Conservation (phyloP, 2,329 filamentous ascomycete genomes). For the Verruconis gallopava region DNA sequence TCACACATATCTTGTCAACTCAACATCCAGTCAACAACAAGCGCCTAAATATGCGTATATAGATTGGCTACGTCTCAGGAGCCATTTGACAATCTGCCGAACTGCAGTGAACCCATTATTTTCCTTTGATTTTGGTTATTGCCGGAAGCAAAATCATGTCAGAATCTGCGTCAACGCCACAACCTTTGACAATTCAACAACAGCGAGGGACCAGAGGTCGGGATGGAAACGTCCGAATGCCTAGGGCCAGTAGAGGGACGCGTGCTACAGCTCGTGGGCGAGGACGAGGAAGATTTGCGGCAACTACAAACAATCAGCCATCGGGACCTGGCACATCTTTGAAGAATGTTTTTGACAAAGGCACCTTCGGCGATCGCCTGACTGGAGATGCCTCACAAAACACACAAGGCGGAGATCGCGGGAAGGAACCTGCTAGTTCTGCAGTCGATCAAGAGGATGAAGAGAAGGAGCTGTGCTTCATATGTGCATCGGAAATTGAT, state of each 20-base stretch:
- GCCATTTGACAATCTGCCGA: too few species aligned
- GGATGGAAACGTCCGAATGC: not conserved
- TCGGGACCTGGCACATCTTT: slow-evolving; percentile 13
- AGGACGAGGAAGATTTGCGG: slow-evolving; percentile 11
- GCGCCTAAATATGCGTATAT: too few species aligned
- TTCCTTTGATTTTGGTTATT: too few species aligned
- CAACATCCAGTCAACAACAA: too few species aligned
- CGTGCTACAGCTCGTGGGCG: slow-evolving; percentile 20
- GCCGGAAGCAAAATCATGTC: too few species aligned
- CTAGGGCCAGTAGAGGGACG: slow-evolving; percentile 17
- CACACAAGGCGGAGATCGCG: slow-evolving; percentile 18
- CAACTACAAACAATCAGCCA: slow-evolving; percentile 5
- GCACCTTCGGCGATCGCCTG: slow-evolving; percentile 33
- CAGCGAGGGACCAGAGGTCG: slow-evolving; percentile 4
- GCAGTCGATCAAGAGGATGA: slow-evolving; percentile 37
- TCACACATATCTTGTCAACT: too few species aligned
- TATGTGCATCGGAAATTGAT: slow-evolving; percentile 81
- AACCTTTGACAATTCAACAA: not conserved
- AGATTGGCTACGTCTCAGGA: too few species aligned
- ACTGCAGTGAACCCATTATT: too few species aligned
- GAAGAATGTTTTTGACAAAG: slow-evolving; percentile 22
- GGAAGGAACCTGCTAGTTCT: slow-evolving; percentile 11
- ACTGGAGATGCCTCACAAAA: slow-evolving; percentile 31
- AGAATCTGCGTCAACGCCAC: not conserved
- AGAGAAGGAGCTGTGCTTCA: slow-evolving; percentile 85